phyloP scores from a whole-genome alignment of 768 basidiomycete genomes.

The Xerocomus spinulosus region DNA sequence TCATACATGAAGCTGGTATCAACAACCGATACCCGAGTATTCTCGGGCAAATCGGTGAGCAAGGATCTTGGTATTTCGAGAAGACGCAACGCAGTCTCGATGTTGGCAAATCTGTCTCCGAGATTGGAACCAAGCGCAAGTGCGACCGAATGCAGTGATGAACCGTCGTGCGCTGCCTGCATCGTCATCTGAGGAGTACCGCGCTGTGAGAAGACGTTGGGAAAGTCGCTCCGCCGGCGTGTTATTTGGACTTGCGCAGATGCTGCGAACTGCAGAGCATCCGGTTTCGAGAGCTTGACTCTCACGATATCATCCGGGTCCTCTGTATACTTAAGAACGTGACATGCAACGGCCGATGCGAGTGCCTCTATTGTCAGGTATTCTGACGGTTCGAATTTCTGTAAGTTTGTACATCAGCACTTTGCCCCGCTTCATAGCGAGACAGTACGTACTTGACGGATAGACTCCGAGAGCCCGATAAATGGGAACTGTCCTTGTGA shows the following conservation, averaged over 20 bases:
- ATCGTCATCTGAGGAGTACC: no score
- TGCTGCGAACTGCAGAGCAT: slow-evolving; percentile 62
- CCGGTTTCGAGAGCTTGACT: slow-evolving; percentile 66
- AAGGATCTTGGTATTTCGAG: slow-evolving; percentile 50
- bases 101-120: slow-evolving; percentile 79
- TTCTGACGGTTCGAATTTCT: slow-evolving; percentile 47
- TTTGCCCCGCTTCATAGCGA: background rate
- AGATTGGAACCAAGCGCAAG: slow-evolving; percentile 90
- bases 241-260: slow-evolving; percentile 60
- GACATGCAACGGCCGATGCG: slow-evolving; percentile 49
- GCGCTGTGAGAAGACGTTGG: slow-evolving; percentile 5
- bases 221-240: slow-evolving; percentile 40
- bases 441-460: slow-evolving; percentile 7
- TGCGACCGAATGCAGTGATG: slow-evolving; percentile 49
- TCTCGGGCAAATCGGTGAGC: slow-evolving; percentile 16
- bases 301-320: slow-evolving; percentile 32
- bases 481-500: slow-evolving; percentile 11
- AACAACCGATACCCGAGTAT: slow-evolving; percentile 41
- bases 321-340: slow-evolving; percentile 36
- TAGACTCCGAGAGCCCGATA: slow-evolving; percentile 30
- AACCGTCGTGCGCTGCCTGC: no score
- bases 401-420: background rate
- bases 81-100: slow-evolving; percentile 69
- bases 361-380: slow-evolving; percentile 70
- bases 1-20: slow-evolving; percentile 92